These are phyloP conservation scores for Leccinum variicolor DNA, from an alignment of 768 basidiomycete species.

Conservation along the genomic window DNA sequence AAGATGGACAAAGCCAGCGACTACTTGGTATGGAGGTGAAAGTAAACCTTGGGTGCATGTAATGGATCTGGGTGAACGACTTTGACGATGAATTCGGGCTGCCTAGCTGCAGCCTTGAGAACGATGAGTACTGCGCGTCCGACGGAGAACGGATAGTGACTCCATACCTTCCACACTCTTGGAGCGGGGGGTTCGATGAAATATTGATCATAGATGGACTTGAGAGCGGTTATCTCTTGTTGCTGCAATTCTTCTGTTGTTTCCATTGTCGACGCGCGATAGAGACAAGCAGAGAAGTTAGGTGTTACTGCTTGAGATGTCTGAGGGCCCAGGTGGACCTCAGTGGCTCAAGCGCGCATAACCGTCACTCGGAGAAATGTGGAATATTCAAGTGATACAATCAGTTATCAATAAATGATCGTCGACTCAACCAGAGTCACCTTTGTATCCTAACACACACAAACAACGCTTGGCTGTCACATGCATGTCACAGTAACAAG, in stretches of 20 bases:
- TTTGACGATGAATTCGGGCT: constrained; percentile 75
- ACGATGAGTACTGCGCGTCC: constrained; percentile 4
- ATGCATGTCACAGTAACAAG: background rate
- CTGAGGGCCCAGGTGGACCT: constrained; percentile 64
- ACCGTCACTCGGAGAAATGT: constrained; percentile 14
- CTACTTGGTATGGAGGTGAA: constrained; percentile 71
- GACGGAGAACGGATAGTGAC: constrained; percentile 8
- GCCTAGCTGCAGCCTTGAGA: constrained; percentile 57
- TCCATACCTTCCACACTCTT: constrained; percentile 75
- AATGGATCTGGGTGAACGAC: constrained; percentile 61
- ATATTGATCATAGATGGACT: constrained; percentile 78
- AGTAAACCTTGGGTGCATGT: constrained; percentile 54
- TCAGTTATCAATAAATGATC: background rate
- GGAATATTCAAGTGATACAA: constrained; percentile 4
- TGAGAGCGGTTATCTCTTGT: constrained; percentile 72
- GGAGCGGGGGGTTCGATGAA: constrained; percentile 72
- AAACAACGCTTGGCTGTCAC: constrained; percentile 12
- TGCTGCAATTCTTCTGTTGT: constrained; percentile 64
- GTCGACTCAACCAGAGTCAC: constrained; percentile 9
- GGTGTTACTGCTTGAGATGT: constrained; percentile 46
- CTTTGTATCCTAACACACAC: constrained; percentile 13
- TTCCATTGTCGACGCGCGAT: constrained; percentile 50
- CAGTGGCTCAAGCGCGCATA: constrained; percentile 77
- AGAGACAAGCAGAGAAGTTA: constrained; percentile 29
- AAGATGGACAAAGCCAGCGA: constrained; percentile 11